These are phyloP conservation scores for Moricandia moricandioides DNA, from an alignment of 345 rosid species.

Conservation along the genomic window DNA sequence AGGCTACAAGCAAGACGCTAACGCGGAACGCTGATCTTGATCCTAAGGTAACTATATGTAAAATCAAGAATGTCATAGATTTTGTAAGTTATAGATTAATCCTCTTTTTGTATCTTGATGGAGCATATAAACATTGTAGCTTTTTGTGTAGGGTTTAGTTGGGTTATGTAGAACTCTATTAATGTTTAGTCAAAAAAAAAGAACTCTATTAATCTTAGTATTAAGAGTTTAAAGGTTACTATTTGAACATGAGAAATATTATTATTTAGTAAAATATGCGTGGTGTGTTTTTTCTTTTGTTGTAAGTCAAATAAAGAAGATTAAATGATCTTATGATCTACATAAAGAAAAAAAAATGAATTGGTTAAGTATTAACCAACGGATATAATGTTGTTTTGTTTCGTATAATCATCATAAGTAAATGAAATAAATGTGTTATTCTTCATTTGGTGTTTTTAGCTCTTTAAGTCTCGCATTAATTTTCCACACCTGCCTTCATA, in stretches of 20 bases:
- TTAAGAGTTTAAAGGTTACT: constrained; percentile 23
- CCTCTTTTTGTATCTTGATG: not conserved
- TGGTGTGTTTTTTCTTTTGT: not conserved
- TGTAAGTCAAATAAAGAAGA: not conserved
- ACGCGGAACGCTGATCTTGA: constrained; percentile 22
- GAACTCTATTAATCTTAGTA: not conserved
- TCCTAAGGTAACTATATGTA: constrained; percentile 16
- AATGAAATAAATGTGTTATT: not conserved
- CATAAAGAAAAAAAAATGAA: not conserved
- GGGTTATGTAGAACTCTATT: constrained; percentile 6
- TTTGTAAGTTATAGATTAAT: constrained; percentile 11
- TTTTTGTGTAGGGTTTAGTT: constrained; percentile 23
- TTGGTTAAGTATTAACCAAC: not conserved
- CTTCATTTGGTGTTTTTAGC: not conserved
- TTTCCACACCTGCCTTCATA: not conserved
- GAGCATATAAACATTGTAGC: constrained; percentile 26
- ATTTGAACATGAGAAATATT: too few species aligned
- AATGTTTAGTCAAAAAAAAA: too few species aligned
- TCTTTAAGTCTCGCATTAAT: not conserved
- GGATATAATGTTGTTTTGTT: not conserved
- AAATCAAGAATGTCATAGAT: constrained; percentile 19
- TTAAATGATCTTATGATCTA: not conserved
- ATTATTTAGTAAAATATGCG: not conserved
- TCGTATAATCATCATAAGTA: not conserved
- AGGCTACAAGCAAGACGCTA: constrained; percentile 19